phyloP scores from a whole-genome alignment of 2,329 filamentous ascomycete genomes.

The Geosmithia flava region DNA sequence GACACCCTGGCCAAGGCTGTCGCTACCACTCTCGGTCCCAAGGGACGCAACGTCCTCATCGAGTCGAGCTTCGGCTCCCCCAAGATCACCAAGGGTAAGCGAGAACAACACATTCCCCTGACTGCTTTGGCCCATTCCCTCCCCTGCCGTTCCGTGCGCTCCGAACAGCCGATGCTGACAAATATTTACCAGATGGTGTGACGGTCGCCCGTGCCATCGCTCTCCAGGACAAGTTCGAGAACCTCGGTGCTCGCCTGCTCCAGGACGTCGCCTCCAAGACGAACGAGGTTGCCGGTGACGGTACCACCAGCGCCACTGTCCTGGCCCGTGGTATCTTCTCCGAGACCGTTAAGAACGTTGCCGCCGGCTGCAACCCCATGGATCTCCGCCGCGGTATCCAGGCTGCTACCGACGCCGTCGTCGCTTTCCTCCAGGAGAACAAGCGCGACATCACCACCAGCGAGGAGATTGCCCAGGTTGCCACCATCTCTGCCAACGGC shows the following conservation, averaged over 20 bases:
- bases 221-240: slow-evolving; percentile 98
- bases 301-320: slow-evolving; percentile 95
- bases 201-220: slow-evolving; percentile 81
- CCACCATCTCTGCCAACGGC: slow-evolving; percentile 95
- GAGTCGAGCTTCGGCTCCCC: slow-evolving; percentile 97
- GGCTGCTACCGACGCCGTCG: slow-evolving; percentile 87
- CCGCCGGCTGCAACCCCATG: slow-evolving; percentile 99
- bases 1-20: slow-evolving; percentile 96
- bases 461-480: slow-evolving; percentile 93
- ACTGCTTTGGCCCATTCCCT: no score
- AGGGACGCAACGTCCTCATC: slow-evolving; percentile 96
- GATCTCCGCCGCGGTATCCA: slow-evolving; percentile 95
- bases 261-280: slow-evolving; percentile 99
- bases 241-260: slow-evolving; percentile 90
- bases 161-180: slow-evolving; percentile 9
- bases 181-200: slow-evolving; percentile 55
- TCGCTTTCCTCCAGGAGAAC: slow-evolving; percentile 88
- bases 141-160: not conserved
- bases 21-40: slow-evolving; percentile 89
- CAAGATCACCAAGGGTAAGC: slow-evolving; percentile 95
- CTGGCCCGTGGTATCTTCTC: slow-evolving; percentile 97
- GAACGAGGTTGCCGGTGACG: slow-evolving; percentile 97
- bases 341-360: slow-evolving; percentile 99
- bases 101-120: not conserved
- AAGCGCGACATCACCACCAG: slow-evolving; percentile 97